phyloP scores from a whole-genome alignment of 208 protist species.

The Acanthamoeba castellanii region DNA sequence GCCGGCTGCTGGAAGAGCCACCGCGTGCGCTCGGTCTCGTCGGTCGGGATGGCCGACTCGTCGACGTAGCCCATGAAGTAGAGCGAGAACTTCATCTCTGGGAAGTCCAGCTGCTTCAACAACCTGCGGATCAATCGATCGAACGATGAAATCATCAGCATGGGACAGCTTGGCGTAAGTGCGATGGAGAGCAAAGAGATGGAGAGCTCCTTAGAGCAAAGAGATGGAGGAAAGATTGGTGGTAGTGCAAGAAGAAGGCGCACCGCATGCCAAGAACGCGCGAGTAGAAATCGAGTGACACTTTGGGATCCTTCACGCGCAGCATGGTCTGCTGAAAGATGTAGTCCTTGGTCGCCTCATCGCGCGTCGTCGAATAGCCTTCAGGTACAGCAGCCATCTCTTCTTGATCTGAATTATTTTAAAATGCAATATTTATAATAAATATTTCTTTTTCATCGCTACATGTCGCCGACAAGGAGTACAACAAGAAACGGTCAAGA shows the following conservation, averaged over 20 bases:
- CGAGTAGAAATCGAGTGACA: conserved; percentile 76
- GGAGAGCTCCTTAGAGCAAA: background rate
- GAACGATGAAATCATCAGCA: too few species aligned
- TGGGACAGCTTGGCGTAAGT: background rate
- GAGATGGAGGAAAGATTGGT: background rate
- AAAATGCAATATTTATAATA: too few species aligned
- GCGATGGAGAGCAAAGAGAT: background rate
- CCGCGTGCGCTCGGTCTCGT: conserved; percentile 52
- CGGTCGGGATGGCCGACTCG: conserved; percentile 56
- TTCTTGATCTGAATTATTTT: background rate
- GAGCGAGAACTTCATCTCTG: conserved; percentile 62
- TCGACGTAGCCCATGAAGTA: conserved; percentile 71
- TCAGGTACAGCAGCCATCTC: background rate
- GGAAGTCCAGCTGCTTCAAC: conserved; percentile 59
- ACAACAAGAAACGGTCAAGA: too few species aligned
- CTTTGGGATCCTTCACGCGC: conserved; percentile 76
- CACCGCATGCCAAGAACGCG: conserved; percentile 62
- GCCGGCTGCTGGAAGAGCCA: conserved; percentile 65
- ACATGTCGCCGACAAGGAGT: too few species aligned
- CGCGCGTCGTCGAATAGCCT: conserved; percentile 4
- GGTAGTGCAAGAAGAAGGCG: background rate
- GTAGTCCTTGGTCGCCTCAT: conserved; percentile 66
- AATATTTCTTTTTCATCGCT: too few species aligned
- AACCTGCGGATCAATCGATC: background rate
- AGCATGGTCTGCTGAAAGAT: conserved; percentile 80